Evolutionary conservation across 225 moss, liverwort and hornwort genomes (phyloP).

Genomic region (Neckera pumila): DNA sequence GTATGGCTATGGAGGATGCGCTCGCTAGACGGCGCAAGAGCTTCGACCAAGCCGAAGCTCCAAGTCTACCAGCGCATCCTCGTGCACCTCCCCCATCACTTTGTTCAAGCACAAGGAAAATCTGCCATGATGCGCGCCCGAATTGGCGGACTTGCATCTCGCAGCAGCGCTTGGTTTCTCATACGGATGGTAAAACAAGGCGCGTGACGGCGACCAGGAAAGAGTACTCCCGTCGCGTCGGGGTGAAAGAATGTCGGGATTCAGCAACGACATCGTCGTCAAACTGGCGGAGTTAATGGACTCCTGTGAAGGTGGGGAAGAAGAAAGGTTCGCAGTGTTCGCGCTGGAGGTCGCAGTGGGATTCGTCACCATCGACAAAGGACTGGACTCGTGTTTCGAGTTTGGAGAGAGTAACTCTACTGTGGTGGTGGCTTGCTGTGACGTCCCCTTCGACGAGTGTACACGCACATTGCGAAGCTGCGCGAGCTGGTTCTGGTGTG

Average conservation of each 20-base stretch:
- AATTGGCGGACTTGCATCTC: neutral
- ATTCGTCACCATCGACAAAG: neutral
- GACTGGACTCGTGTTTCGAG: neutral
- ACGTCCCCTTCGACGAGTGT: neutral
- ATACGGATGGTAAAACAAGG: conserved; percentile 10
- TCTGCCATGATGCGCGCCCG: neutral
- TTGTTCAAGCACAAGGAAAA: conserved; percentile 27
- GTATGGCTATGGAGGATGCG: neutral
- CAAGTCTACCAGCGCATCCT: conserved; percentile 26
- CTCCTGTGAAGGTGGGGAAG: conserved; percentile 24
- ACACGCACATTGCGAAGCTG: conserved; percentile 17
- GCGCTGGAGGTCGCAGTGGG: neutral
- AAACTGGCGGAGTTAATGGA: conserved; percentile 21
- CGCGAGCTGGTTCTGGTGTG: conserved; percentile 57
- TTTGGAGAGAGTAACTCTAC: neutral
- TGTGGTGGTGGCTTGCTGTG: neutral
- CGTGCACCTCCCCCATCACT: conserved; percentile 21
- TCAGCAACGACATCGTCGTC: neutral
- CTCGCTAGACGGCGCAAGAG: conserved; percentile 16
- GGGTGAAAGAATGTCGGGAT: conserved; percentile 1
- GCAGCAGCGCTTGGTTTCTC: conserved; percentile 11
- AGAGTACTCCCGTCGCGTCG: neutral
- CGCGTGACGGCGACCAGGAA: conserved; percentile 3
- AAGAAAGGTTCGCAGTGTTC: neutral
- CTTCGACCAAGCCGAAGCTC: conserved; percentile 41